A percentile compares a stretch with the other conserved stretches of the same genome.
Evolutionary conservation across 1,284 basidiomycete species (phyloP).

Genomic region (Rhodotorula glutinis): DNA sequence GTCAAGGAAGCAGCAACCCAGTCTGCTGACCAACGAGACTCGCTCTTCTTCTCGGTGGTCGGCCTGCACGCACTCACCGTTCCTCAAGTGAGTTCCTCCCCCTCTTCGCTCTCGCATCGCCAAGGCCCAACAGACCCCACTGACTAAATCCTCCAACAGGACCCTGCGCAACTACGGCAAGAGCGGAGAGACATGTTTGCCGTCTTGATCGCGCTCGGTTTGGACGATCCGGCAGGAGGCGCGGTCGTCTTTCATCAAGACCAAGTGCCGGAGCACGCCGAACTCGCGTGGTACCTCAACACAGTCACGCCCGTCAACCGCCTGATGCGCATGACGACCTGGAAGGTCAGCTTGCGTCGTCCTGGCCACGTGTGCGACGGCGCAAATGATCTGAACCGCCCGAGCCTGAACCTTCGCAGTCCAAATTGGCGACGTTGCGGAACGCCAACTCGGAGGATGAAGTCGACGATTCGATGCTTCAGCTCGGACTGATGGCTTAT

Average conservation of each 20-base stretch:
- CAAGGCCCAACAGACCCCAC: neutral
- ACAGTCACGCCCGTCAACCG: constrained; percentile 80
- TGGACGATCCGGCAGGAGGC: constrained; percentile 63
- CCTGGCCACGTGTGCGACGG: neutral
- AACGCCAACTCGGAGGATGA: constrained; percentile 71
- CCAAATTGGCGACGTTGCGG: constrained; percentile 68
- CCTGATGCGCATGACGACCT: constrained; percentile 51
- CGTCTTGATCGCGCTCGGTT: constrained; percentile 75
- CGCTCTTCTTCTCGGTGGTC: constrained; percentile 79
- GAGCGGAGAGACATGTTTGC: constrained; percentile 78
- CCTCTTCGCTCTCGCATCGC: neutral
- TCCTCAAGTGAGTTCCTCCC: constrained; percentile 50
- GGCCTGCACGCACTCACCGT: constrained; percentile 89
- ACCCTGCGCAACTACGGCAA: constrained; percentile 61
- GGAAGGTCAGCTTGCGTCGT: constrained; percentile 30
- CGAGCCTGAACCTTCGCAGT: constrained; percentile 52
- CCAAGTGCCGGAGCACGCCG: constrained; percentile 77
- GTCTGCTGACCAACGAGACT: constrained; percentile 59
- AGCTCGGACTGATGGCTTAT: constrained; percentile 83
- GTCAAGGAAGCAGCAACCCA: constrained; percentile 64
- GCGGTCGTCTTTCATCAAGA: constrained; percentile 85
- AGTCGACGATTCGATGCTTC: constrained; percentile 74
- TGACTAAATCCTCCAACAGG: constrained; percentile 48
- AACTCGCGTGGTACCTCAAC: constrained; percentile 87
- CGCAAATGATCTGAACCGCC: neutral